phyloP scores from a whole-genome alignment of 306 rosid species.

The Rosa lucieae region DNA sequence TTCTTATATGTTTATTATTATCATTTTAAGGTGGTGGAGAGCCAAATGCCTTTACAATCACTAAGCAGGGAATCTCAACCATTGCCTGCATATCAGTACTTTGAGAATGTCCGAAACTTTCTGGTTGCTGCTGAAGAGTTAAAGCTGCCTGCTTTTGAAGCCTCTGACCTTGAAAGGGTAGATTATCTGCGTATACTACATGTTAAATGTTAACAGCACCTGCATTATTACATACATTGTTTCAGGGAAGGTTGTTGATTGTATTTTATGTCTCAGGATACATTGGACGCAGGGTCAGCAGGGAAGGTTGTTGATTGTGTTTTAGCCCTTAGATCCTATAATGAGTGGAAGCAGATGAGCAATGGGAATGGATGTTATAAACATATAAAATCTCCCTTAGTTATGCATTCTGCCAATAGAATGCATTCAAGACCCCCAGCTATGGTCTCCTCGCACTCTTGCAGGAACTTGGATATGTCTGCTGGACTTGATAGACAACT shows the following conservation, averaged over 20 bases:
- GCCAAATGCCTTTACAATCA: slow-evolving; percentile 48
- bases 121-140: slow-evolving; percentile 66
- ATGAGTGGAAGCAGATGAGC: slow-evolving; percentile 59
- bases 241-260: background rate
- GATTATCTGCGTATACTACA: background rate
- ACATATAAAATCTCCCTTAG: slow-evolving; percentile 64
- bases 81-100: slow-evolving; percentile 91
- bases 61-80: slow-evolving; percentile 70
- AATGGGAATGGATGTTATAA: slow-evolving; percentile 49
- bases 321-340: slow-evolving; percentile 66
- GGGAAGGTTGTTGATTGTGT: slow-evolving; percentile 83
- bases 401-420: slow-evolving; percentile 49
- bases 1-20: background rate
- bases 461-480: slow-evolving; percentile 72
- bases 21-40: slow-evolving; percentile 77
- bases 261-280: slow-evolving; percentile 51
- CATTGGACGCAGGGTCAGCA: slow-evolving; percentile 65
- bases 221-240: background rate
- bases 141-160: slow-evolving; percentile 86
- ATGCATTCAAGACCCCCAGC: slow-evolving; percentile 51
- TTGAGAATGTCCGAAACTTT: slow-evolving; percentile 90
- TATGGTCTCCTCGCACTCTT: slow-evolving; percentile 53
- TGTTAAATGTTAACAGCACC: background rate
- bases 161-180: slow-evolving; percentile 93
- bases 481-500: slow-evolving; percentile 41